Conservation (phyloP, 305 asterid genomes). For the Plantago coronopus region DNA sequence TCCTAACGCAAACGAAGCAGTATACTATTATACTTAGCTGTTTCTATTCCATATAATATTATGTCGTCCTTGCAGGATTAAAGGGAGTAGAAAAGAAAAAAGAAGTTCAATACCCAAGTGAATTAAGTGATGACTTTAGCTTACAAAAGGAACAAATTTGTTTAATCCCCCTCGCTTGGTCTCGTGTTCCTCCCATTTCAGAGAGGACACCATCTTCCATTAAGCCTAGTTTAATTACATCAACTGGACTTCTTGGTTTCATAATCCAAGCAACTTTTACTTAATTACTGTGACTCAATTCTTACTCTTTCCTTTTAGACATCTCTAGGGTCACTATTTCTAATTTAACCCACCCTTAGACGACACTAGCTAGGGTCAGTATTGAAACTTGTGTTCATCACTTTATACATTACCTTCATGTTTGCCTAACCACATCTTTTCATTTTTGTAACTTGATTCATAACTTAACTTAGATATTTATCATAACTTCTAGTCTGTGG, state of each 20-base stretch:
- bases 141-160: conserved; percentile 19
- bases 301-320: background rate
- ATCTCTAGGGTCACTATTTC: conserved; percentile 24
- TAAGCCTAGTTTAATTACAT: conserved; percentile 13
- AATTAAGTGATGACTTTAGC: conserved; percentile 25
- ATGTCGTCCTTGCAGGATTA: background rate
- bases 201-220: conserved; percentile 21
- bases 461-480: too few relatives aligned
- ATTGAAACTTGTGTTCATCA: conserved; percentile 30
- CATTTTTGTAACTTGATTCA: too few relatives aligned
- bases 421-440: background rate
- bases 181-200: conserved; percentile 39
- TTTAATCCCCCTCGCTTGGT: conserved; percentile 29
- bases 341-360: too few relatives aligned
- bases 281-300: background rate
- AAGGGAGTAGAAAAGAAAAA: conserved; percentile 2
- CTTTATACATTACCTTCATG: conserved; percentile 17
- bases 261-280: background rate
- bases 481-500: too few relatives aligned
- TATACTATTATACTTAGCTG: too few relatives aligned
- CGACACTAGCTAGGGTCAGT: conserved; percentile 25
- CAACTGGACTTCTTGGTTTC: too few relatives aligned
- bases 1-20: too few relatives aligned
- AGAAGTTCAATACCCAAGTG: conserved; percentile 32
- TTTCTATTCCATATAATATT: too few relatives aligned